Conservation (phyloP, 2,329 filamentous ascomycete species). For the Shiraia bambusicola region DNA sequence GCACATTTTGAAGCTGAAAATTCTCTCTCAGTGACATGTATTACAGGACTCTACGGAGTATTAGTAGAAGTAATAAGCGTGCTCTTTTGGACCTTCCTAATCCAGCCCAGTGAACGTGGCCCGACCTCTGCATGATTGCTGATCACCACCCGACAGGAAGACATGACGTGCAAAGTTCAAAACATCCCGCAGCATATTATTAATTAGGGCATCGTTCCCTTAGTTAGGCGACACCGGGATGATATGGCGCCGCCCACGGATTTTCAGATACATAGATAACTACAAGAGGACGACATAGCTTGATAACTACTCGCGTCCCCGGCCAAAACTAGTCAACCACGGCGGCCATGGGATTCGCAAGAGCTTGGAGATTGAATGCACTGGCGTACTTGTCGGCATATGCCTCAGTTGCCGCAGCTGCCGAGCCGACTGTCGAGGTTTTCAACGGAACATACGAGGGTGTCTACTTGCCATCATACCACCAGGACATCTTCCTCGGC, state of each 20-base stretch:
- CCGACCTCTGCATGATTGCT: too few species aligned
- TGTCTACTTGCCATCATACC: conserved; percentile 33
- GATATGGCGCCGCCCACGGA: conserved; percentile 2
- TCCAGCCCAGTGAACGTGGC: too few species aligned
- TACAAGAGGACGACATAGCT: conserved; percentile 10
- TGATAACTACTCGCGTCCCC: background rate
- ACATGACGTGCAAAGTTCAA: too few species aligned
- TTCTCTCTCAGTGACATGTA: conserved; percentile 2
- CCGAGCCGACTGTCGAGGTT: conserved; percentile 29
- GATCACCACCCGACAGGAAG: too few species aligned
- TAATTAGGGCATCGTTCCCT: too few species aligned
- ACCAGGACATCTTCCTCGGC: conserved; percentile 53
- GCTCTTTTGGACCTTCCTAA: conserved; percentile 5
- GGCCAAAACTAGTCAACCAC: too few species aligned
- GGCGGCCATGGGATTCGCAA: conserved; percentile 15
- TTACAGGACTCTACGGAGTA: too few species aligned
- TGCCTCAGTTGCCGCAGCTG: conserved; percentile 13
- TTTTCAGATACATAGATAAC: too few species aligned
- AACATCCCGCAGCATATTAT: too few species aligned
- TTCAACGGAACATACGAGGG: conserved; percentile 42
- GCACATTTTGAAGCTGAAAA: too few species aligned
- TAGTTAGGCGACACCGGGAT: too few species aligned
- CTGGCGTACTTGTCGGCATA: conserved; percentile 15
- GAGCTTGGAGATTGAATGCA: conserved; percentile 21
- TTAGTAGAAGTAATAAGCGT: too few species aligned